Evolutionary conservation across 495 filamentous ascomycete genomes (phyloP), one percentile per base, ranked within the genome.

Genomic region (Penicillium salamii): DNA sequence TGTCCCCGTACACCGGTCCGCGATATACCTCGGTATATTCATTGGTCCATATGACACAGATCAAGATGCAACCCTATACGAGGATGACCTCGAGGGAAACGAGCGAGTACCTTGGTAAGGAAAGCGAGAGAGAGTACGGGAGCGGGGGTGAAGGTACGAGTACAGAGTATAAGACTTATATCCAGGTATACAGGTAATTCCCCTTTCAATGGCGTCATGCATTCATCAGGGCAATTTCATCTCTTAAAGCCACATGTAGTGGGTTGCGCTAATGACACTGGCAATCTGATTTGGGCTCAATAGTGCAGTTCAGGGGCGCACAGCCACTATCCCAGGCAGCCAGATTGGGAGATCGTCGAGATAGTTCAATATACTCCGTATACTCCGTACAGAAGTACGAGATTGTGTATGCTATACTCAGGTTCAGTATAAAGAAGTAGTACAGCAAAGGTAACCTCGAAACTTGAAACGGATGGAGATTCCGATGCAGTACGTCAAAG

Each of bases 131-230:
- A 26, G 23, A 26, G 23, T 8, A 8, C 3, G 23, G 8, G 23
- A 26, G 23, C 23, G 23, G 8, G 23, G 8, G 23, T 3, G 23
- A 8, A 3, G 23, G 3, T 3, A 4, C 23, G 23, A 4, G 8
- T 26, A 26, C 4, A 26, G 23, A 4, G 3, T 26, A 26, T 26
- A 26, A 8, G 8, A 8, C 8, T 26, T 26, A 26, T 8, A 26
- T 4, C 38, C 18, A 42, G 28, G 12, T 7, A 33, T 31, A 35
- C 15, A 35, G 19, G 14, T n/a, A n/a, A n/a, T n/a, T n/a, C n/a
- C n/a, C n/a, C n/a, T n/a, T n/a, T n/a, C n/a, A n/a, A n/a, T n/a
- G 45, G 58, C 54, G 54, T 58, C 54, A 58, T 58, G 47, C 41
- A 42, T 7, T 43, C 47, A 53, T 57, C 54, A 53, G 49, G 54